Evolutionary conservation across 495 filamentous ascomycete species (phyloP).

Genomic region (Daldinia decipiens): DNA sequence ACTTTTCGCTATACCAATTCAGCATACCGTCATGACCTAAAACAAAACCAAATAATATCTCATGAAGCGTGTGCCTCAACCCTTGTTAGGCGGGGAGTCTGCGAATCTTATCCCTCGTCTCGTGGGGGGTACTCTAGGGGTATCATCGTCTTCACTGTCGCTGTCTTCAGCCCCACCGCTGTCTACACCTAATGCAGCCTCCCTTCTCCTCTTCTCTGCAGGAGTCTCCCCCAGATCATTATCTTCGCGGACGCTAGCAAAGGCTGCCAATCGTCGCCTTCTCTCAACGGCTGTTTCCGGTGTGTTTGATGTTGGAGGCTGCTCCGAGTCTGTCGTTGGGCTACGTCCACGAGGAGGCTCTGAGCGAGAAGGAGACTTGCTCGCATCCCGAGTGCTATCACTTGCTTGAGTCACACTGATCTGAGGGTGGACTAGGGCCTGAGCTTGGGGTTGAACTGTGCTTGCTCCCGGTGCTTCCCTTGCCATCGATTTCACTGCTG

Average conservation of each 20-base stretch:
- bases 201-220: slow-evolving; percentile 81
- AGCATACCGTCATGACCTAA: slow-evolving; percentile 16
- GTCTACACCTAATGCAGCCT: slow-evolving; percentile 81
- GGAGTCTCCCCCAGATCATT: slow-evolving; percentile 75
- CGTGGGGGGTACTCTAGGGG: slow-evolving; percentile 56
- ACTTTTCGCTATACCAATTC: slow-evolving; percentile 15
- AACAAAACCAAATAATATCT: slow-evolving; percentile 14
- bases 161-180: slow-evolving; percentile 59
- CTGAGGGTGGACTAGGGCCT: slow-evolving; percentile 30
- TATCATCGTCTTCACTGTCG: slow-evolving; percentile 72
- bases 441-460: slow-evolving; percentile 27
- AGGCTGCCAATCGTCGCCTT: slow-evolving; percentile 53
- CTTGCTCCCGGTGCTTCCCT: slow-evolving; percentile 55
- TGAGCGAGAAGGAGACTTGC: slow-evolving; percentile 27
- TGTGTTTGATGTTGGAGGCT: slow-evolving; percentile 40
- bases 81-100: slow-evolving; percentile 49
- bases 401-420: slow-evolving; percentile 43
- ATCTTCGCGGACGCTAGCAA: slow-evolving; percentile 50
- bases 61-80: slow-evolving; percentile 13
- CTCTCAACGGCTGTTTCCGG: slow-evolving; percentile 56
- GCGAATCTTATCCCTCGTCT: slow-evolving; percentile 60
- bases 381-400: slow-evolving; percentile 32
- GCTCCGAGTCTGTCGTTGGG: slow-evolving; percentile 19
- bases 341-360: slow-evolving; percentile 38
- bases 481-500: slow-evolving; percentile 64